Conservation (phyloP, 2,329 filamentous ascomycete genomes). For the Nothophaeocryptopus gaeumannii region DNA sequence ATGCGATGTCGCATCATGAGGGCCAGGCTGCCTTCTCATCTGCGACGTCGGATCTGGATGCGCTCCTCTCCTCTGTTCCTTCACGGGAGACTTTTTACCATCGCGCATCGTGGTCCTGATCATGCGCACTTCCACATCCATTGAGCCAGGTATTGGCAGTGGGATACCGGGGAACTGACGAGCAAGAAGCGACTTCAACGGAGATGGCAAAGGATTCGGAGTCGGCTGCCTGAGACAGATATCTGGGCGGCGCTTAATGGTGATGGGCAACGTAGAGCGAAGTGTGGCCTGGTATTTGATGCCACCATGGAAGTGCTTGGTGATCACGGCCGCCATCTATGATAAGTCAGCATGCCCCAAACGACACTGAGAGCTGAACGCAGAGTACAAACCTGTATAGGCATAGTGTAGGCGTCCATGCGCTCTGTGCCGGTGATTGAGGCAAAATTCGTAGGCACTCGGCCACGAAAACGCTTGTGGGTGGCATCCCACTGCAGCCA, state of each 20-base stretch:
- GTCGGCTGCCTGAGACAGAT: conserved; percentile 10
- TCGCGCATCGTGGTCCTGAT: neutral
- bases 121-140: conserved; percentile 12
- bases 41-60: neutral
- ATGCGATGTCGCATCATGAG: no score
- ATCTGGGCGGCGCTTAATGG: conserved; percentile 25
- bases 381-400: conserved; percentile 7
- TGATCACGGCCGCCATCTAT: conserved; percentile 19
- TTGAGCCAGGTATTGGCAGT: neutral
- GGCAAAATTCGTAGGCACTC: conserved; percentile 19
- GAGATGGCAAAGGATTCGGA: conserved; percentile 8
- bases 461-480: conserved; percentile 19
- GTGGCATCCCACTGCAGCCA: conserved; percentile 24
- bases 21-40: no score
- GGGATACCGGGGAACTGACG: neutral
- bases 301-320: conserved; percentile 17
- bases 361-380: no score
- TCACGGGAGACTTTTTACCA: neutral
- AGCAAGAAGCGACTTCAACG: conserved; percentile 8
- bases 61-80: no score
- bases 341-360: no score
- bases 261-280: conserved; percentile 25
- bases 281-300: conserved; percentile 24
- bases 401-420: conserved; percentile 26
- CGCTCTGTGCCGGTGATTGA: conserved; percentile 18